Evolutionary conservation across 441 rosid species (phyloP).

Genomic region (Pelargonium australe): DNA sequence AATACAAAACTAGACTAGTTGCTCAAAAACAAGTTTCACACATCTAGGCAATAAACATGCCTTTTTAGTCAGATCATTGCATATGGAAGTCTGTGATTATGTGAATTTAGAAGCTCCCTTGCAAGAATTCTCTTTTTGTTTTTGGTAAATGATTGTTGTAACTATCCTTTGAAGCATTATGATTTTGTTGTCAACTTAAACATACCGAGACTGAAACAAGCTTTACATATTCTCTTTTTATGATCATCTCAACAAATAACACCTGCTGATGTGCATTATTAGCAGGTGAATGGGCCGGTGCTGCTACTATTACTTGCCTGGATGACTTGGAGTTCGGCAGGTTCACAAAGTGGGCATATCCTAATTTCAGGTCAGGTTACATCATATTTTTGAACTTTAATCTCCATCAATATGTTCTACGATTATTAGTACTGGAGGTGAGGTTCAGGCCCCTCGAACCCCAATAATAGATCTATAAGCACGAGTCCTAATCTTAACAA

Average conservation of each 20-base stretch:
- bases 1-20: neutral
- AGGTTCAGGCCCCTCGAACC: conserved; percentile 15
- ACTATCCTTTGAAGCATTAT: no score
- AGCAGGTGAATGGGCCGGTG: neutral
- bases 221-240: neutral
- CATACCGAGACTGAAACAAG: no score
- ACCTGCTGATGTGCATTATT: neutral
- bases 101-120: neutral
- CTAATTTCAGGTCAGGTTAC: neutral
- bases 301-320: neutral
- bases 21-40: neutral
- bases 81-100: neutral
- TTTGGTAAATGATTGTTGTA: neutral
- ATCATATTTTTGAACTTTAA: no score
- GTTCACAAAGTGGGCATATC: no score
- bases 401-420: neutral
- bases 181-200: no score
- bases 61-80: neutral
- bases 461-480: conserved; percentile 3
- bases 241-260: neutral
- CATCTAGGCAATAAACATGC: neutral
- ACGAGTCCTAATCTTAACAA: conserved; percentile 9
- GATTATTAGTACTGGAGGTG: conserved; percentile 1
- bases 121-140: neutral
- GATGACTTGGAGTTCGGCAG: neutral